phyloP scores from a whole-genome alignment of 2,329 filamentous ascomycete genomes.

The Nemania bipapillata region DNA sequence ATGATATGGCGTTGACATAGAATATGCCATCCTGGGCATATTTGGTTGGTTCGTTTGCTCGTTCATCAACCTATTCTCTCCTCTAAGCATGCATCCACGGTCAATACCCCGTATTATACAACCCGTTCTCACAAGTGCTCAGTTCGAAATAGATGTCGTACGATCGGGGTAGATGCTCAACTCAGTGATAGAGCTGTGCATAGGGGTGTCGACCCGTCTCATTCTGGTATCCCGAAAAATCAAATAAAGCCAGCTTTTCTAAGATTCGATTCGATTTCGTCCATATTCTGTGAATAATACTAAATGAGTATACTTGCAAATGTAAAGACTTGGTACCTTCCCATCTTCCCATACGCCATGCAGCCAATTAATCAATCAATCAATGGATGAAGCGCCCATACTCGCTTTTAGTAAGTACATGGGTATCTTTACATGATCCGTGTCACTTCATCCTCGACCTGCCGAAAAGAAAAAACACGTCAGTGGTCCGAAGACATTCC shows the following conservation, averaged over 20 bases:
- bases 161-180: neutral
- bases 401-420: constrained; percentile 46
- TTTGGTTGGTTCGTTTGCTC: constrained; percentile 24
- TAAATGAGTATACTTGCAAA: constrained; percentile 49
- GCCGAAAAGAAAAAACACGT: constrained; percentile 62
- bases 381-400: constrained; percentile 34
- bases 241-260: constrained; percentile 57
- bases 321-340: constrained; percentile 42
- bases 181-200: neutral
- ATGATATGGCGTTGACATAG: constrained; percentile 15
- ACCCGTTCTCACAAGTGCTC: neutral
- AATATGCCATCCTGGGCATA: constrained; percentile 12
- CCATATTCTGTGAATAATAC: constrained; percentile 47
- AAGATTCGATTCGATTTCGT: constrained; percentile 54
- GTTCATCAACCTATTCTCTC: neutral
- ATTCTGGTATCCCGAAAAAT: constrained; percentile 28
- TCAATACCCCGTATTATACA: constrained; percentile 3
- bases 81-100: constrained; percentile 6
- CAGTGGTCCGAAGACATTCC: constrained; percentile 55
- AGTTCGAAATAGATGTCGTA: constrained; percentile 9
- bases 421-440: constrained; percentile 78
- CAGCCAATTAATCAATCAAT: constrained; percentile 26
- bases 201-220: constrained; percentile 1
- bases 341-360: constrained; percentile 36
- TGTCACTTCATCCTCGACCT: constrained; percentile 90